These are phyloP conservation scores for Fusarium proliferatum DNA, from an alignment of 2,329 filamentous ascomycete species.

Conservation along the genomic window DNA sequence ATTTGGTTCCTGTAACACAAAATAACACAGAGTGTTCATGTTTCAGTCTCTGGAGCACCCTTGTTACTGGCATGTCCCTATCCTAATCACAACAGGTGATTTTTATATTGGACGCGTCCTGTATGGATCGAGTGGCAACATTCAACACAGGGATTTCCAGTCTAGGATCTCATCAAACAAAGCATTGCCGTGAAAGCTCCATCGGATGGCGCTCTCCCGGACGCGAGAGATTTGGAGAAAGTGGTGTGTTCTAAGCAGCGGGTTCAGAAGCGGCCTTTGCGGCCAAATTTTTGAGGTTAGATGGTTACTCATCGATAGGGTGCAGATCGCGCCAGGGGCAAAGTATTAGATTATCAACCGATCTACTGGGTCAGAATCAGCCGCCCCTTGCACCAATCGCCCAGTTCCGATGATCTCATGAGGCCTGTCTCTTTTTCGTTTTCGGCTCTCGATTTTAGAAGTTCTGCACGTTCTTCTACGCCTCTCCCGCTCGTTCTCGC, in stretches of 20 bases:
- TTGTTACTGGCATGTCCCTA: conserved; percentile 26
- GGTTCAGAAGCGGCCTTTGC: conserved; percentile 10
- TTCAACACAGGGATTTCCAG: conserved; percentile 10
- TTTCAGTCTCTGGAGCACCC: conserved; percentile 11
- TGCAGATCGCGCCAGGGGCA: conserved; percentile 21
- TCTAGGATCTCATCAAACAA: conserved; percentile 23
- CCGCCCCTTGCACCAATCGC: conserved; percentile 21
- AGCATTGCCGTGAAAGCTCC: conserved; percentile 23
- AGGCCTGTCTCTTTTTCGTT: conserved; percentile 36
- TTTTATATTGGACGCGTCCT: conserved; percentile 37
- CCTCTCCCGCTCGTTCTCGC: conserved; percentile 25
- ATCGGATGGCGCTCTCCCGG: conserved; percentile 33
- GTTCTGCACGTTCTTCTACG: neutral
- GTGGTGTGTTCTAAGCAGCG: conserved; percentile 12
- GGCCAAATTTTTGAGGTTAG: conserved; percentile 21
- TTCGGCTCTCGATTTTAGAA: conserved; percentile 28
- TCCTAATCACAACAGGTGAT: conserved; percentile 38
- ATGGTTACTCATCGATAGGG: conserved; percentile 16
- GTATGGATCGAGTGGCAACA: conserved; percentile 37
- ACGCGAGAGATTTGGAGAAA: conserved; percentile 18
- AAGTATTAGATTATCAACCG: conserved; percentile 39
- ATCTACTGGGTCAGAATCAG: conserved; percentile 25
- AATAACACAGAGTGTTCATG: conserved; percentile 1
- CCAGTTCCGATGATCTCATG: conserved; percentile 31
- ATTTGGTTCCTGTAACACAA: conserved; percentile 13